Percentiles rank a stretch among this genome's conserved stretches.
Conservation (phyloP, 2,329 filamentous ascomycete genomes). For the Sporothrix globosa region DNA sequence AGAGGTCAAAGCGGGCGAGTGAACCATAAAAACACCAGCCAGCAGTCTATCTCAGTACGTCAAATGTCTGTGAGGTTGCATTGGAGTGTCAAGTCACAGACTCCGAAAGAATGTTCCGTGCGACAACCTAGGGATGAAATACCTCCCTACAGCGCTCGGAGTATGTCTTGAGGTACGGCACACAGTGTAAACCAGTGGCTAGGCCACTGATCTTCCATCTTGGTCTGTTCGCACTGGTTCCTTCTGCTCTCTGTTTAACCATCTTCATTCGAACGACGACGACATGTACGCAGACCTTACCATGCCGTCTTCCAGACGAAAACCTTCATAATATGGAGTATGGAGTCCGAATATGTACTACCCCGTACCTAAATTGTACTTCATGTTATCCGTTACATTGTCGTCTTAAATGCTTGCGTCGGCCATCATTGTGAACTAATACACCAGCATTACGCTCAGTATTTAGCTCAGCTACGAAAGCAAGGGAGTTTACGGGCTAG, state of each 20-base stretch:
- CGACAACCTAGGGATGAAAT: background rate
- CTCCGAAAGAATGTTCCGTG: conserved; percentile 12
- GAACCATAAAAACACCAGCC: background rate
- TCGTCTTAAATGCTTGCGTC: background rate
- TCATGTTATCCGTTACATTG: background rate
- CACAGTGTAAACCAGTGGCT: background rate
- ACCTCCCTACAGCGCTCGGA: background rate
- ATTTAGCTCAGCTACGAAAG: background rate
- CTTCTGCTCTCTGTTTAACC: background rate
- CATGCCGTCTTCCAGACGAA: background rate
- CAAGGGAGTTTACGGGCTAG: background rate
- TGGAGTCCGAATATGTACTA: too few relatives aligned
- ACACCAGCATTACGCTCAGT: background rate
- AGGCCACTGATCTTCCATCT: background rate
- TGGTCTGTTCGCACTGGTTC: background rate
- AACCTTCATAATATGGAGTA: background rate
- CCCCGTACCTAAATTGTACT: background rate
- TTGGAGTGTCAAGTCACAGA: conserved; percentile 17
- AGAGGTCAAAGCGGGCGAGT: conserved; percentile 24
- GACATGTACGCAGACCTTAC: background rate
- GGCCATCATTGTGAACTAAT: background rate
- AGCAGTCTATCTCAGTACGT: background rate
- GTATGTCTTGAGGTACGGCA: background rate
- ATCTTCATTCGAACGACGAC: background rate
- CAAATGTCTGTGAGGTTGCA: conserved; percentile 30